Conservation (phyloP, 257 asterid genomes). For the Haberlea rhodopensis region DNA sequence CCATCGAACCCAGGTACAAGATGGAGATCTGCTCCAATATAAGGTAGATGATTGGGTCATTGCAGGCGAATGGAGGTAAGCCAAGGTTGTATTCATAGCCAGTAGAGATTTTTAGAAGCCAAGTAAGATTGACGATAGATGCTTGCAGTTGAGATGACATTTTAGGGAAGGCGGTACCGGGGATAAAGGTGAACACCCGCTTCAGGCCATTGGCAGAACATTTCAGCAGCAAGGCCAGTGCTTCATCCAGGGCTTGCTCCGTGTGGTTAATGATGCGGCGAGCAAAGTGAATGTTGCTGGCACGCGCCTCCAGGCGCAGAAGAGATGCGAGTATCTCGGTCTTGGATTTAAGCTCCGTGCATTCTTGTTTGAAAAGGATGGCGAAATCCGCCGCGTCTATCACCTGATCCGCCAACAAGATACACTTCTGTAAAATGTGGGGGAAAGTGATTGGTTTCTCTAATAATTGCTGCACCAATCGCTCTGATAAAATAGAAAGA, state of each 20-base stretch:
- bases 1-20: conserved; percentile 48
- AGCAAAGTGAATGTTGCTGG: conserved; percentile 64
- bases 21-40: conserved; percentile 83
- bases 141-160: conserved; percentile 58
- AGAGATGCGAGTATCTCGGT: conserved; percentile 57
- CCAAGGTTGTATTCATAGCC: conserved; percentile 60
- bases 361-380: conserved; percentile 59
- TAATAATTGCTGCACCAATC: conserved; percentile 54
- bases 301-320: conserved; percentile 77
- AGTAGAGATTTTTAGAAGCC: conserved; percentile 78
- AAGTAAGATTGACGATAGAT: conserved; percentile 70
- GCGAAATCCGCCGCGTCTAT: conserved; percentile 63
- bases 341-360: conserved; percentile 60
- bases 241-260: conserved; percentile 61
- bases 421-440: not conserved
- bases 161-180: conserved; percentile 68
- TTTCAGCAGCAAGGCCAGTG: conserved; percentile 45
- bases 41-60: conserved; percentile 64
- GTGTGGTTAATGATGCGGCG: conserved; percentile 76
- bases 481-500: not conserved
- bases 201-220: conserved; percentile 66
- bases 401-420: conserved; percentile 55
- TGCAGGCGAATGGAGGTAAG: conserved; percentile 74
- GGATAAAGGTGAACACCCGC: conserved; percentile 72
- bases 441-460: conserved; percentile 45